Percentiles rank a stretch among this genome's conserved stretches.
phyloP scores from a whole-genome alignment of 75 land plant genomes.

The Sequoiadendron giganteum region DNA sequence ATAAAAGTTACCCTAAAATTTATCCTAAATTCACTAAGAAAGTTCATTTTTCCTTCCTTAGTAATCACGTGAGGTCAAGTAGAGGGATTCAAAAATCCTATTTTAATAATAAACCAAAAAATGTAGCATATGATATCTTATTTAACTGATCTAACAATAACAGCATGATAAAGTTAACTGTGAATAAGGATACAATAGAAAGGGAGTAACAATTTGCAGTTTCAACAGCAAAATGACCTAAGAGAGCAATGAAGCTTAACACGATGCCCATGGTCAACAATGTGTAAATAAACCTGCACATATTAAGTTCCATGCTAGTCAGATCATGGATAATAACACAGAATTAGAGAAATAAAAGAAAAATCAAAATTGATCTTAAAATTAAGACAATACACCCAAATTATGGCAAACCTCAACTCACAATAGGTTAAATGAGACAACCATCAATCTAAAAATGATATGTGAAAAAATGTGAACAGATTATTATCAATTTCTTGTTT shows the following conservation, averaged over 20 bases:
- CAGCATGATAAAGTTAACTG: background rate
- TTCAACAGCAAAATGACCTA: conserved; percentile 46
- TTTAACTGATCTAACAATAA: background rate
- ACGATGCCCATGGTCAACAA: conserved; percentile 27
- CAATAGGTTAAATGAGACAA: background rate
- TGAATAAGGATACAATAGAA: conserved; percentile 33
- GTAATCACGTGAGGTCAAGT: background rate
- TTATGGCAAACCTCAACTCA: background rate
- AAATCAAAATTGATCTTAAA: background rate
- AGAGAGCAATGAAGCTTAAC: conserved; percentile 19
- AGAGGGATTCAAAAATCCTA: background rate
- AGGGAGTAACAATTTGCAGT: conserved; percentile 24
- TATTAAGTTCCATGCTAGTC: background rate
- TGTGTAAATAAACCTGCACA: conserved; percentile 44
- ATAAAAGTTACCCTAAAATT: background rate
- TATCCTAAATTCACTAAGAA: background rate
- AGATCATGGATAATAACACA: background rate
- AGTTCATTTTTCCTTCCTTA: background rate
- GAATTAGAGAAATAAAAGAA: background rate
- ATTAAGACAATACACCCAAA: background rate
- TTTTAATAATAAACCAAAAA: background rate
- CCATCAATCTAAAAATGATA: background rate
- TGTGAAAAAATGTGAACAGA: background rate
- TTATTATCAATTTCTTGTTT: background rate
- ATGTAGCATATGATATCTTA: background rate